Percentiles rank a stretch among this genome's conserved stretches.
Evolutionary conservation across 2,329 filamentous ascomycete species (phyloP).

Genomic region (Didymella sp.): DNA sequence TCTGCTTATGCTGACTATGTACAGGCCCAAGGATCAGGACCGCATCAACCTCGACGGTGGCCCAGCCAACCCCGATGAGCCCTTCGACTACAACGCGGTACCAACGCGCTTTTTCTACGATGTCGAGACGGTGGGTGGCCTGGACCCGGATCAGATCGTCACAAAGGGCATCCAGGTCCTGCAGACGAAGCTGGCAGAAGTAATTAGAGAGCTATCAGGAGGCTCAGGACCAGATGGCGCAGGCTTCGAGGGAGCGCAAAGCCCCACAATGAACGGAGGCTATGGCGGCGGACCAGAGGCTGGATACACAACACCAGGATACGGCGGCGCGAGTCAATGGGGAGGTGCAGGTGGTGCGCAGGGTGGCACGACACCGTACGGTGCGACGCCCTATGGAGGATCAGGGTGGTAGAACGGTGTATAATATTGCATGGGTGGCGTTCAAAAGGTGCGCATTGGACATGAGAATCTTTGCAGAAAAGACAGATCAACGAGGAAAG

Average conservation of each 20-base stretch:
- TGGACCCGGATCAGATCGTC: conserved; percentile 89
- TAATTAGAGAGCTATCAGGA: conserved; percentile 71
- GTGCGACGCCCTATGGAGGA: conserved; percentile 66
- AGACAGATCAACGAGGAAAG: background rate
- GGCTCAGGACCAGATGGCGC: conserved; percentile 58
- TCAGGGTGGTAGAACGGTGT: conserved; percentile 25
- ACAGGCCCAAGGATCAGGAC: conserved; percentile 81
- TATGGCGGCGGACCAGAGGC: conserved; percentile 65
- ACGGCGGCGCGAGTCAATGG: conserved; percentile 66
- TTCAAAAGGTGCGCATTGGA: conserved; percentile 20
- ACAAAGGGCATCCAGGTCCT: conserved; percentile 86
- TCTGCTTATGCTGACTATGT: conserved; percentile 4
- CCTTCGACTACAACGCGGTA: conserved; percentile 88
- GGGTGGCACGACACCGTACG: conserved; percentile 62
- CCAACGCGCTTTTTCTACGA: conserved; percentile 91
- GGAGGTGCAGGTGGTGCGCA: conserved; percentile 55
- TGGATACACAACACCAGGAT: conserved; percentile 72
- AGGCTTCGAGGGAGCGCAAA: conserved; percentile 69
- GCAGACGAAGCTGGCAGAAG: conserved; percentile 85
- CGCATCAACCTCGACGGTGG: conserved; percentile 79
- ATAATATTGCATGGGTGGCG: conserved; percentile 41
- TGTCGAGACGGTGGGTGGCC: conserved; percentile 84
- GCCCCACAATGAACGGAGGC: conserved; percentile 61
- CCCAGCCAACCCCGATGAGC: conserved; percentile 77
- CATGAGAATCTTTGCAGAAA: background rate